phyloP scores from a whole-genome alignment of 768 basidiomycete species.

The Pleurotus eryngii region DNA sequence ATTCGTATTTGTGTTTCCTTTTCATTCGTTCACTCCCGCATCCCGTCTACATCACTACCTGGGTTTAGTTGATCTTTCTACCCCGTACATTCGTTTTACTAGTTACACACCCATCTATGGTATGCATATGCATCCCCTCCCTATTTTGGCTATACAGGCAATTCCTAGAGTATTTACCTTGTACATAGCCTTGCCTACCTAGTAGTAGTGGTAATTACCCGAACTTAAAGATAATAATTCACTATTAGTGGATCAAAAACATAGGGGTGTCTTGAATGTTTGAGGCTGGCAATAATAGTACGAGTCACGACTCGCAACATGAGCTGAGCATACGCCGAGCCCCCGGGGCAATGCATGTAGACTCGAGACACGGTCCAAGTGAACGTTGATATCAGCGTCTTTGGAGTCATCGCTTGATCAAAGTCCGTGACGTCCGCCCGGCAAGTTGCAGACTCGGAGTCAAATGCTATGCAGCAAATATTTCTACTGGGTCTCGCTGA shows the following conservation, averaged over 20 bases:
- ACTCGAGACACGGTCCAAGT: too few species aligned
- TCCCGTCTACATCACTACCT: background rate
- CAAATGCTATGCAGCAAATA: too few species aligned
- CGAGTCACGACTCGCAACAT: too few species aligned
- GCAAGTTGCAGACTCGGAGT: too few species aligned
- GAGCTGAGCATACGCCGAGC: too few species aligned
- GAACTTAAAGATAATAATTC: background rate
- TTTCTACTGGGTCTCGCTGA: too few species aligned
- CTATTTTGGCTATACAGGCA: conserved; percentile 3
- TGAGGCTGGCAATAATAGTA: too few species aligned
- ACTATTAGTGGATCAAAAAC: background rate
- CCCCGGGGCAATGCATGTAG: too few species aligned
- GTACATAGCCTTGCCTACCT: background rate
- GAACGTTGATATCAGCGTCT: too few species aligned
- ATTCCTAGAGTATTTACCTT: conserved; percentile 4
- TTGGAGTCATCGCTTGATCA: too few species aligned
- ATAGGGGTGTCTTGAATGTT: too few species aligned
- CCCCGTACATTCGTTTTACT: conserved; percentile 2
- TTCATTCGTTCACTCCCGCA: background rate
- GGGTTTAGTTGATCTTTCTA: conserved; percentile 7
- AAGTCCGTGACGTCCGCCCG: too few species aligned
- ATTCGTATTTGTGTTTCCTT: background rate
- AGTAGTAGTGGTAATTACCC: conserved; percentile 1
- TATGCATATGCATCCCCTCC: background rate
- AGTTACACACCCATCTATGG: background rate